Conservation (phyloP, 2,329 filamentous ascomycete genomes). For the Ophiognomonia clavigignenti-juglandacearum region DNA sequence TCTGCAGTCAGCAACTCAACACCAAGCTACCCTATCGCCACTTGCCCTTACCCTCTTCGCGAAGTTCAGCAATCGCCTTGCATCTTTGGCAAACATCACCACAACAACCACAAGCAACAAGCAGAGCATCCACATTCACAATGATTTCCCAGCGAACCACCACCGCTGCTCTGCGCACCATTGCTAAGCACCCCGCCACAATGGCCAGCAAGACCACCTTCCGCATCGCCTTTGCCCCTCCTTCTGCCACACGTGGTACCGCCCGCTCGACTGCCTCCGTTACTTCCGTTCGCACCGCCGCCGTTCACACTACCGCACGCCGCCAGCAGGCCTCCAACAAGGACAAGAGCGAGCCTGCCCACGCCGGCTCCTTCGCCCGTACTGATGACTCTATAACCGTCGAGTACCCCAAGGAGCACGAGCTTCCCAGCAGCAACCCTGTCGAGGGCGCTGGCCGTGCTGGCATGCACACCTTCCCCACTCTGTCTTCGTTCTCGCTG, state of each 20-base stretch:
- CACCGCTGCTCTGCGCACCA: constrained; percentile 2
- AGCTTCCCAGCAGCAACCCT: constrained; percentile 66
- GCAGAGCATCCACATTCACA: too few species aligned
- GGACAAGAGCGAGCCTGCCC: constrained; percentile 22
- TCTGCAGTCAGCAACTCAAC: too few species aligned
- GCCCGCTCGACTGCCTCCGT: too few species aligned
- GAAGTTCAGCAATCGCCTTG: too few species aligned
- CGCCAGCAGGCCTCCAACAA: constrained; percentile 21
- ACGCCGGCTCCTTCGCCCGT: constrained; percentile 65
- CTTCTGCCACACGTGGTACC: background rate
- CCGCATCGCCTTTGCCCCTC: background rate
- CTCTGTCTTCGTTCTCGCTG: constrained; percentile 79
- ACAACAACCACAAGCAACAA: too few species aligned
- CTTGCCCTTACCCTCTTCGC: background rate
- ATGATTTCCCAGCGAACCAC: constrained; percentile 8
- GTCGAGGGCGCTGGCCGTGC: constrained; percentile 63
- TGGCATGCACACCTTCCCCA: constrained; percentile 78
- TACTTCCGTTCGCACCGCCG: too few species aligned
- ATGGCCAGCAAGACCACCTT: background rate
- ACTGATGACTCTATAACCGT: constrained; percentile 76
- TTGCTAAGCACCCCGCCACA: background rate
- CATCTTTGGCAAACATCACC: background rate
- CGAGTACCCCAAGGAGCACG: constrained; percentile 69
- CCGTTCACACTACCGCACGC: constrained; percentile 6
- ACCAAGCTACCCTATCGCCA: background rate